Base-by-base conservation (phyloP, 495 filamentous ascomycete genomes). In the Podospora anserina region DNA sequence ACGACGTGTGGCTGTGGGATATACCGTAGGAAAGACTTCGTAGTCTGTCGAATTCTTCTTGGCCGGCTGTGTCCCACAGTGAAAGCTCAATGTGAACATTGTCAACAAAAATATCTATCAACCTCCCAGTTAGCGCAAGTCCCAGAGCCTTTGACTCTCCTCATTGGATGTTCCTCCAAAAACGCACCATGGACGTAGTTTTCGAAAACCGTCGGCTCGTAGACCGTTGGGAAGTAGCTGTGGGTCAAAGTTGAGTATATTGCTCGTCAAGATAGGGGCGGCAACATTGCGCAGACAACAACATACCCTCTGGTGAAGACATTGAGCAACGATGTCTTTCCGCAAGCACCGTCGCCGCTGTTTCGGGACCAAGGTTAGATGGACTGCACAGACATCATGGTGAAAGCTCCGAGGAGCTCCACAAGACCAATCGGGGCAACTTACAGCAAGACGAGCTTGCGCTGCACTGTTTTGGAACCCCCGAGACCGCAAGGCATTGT, bases 161-260 rank as follows among this genome's bases (percentile, higher is more conserved):
- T 32, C 54, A 11, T 11, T 32, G 3, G 30, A 3, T 19, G 18
- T 61, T 23, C 23, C 54, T 19, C 53, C 26, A 60, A n/a, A 26
- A 18, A 77, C 82, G 73, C 87, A 97, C 93, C 93, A 80, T 99
- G 95, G 68, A 99, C 95, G 78, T 99, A 99, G 81, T 99, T 99
- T 80, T 99, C 94, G 82, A 99, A 99, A 70, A 99, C 95, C 20
- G 95, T 99, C 64, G 95, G 95, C 78, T 99, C 95, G 79, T 99
- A 99, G 72, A 99, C 95, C 44, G 95, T 97, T 57, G 95, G 95
- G 80, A 99, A 99, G 77, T 96, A 97, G 74, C 92, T 96, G 75
- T 18, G 16, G 7, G 53, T 64, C 27, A 32, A 34, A 4, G 58
- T 69, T 63, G 27, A 39, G 27, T 20, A 44, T 66, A 55, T n/a